phyloP scores from a whole-genome alignment of 148 eudicot genomes.

The Rhododendron griersonianum region DNA sequence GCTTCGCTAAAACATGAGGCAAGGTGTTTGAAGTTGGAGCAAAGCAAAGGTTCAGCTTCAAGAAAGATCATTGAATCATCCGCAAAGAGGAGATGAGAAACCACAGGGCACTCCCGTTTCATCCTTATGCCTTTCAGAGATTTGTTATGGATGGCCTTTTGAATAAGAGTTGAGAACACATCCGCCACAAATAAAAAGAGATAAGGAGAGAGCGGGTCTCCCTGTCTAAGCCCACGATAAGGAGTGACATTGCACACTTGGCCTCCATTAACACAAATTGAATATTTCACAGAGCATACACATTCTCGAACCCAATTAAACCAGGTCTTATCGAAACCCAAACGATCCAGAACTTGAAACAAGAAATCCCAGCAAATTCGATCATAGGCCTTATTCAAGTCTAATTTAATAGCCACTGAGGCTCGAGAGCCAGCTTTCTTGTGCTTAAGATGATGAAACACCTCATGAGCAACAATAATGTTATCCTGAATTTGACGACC shows the following conservation, averaged over 20 bases:
- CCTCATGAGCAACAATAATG: neutral
- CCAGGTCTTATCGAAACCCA: neutral
- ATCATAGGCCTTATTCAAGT: neutral
- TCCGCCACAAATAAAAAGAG: neutral
- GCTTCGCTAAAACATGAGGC: neutral
- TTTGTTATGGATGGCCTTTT: neutral
- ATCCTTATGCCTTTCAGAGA: neutral
- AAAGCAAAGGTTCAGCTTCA: neutral
- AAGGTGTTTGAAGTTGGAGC: neutral
- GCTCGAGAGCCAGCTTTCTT: neutral
- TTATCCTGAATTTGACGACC: neutral
- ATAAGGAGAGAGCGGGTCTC: neutral
- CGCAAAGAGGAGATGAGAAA: neutral
- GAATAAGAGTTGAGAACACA: neutral
- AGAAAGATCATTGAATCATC: neutral
- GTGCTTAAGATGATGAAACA: neutral
- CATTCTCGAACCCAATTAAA: neutral
- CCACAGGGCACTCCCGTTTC: neutral
- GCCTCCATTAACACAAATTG: fast-evolving
- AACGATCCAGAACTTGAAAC: too few relatives aligned
- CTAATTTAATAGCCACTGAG: fast-evolving
- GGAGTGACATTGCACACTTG: neutral
- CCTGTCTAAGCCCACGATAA: fast-evolving
- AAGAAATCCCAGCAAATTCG: neutral
- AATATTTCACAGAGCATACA: too few relatives aligned